phyloP scores from a whole-genome alignment of 2,329 filamentous ascomycete genomes.

The Hirsutella rhossiliensis region DNA sequence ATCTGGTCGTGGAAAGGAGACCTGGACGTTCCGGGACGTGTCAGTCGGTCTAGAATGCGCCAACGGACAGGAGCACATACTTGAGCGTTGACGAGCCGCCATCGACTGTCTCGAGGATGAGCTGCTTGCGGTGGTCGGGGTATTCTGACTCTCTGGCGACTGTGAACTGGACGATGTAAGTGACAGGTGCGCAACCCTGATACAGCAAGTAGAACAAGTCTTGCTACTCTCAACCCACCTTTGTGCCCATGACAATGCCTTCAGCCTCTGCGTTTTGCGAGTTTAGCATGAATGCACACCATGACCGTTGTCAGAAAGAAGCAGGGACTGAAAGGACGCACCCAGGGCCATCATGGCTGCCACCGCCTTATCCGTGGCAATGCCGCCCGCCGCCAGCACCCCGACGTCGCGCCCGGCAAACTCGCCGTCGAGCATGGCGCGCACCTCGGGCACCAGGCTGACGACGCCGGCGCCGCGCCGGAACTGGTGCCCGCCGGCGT shows the following conservation, averaged over 20 bases:
- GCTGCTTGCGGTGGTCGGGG: slow-evolving; percentile 25
- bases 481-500: slow-evolving; percentile 54
- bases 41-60: neutral
- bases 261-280: slow-evolving; percentile 24
- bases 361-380: slow-evolving; percentile 41
- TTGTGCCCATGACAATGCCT: slow-evolving; percentile 31
- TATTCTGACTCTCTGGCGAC: slow-evolving; percentile 30
- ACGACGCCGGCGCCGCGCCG: slow-evolving; percentile 40
- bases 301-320: neutral
- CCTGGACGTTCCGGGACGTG: slow-evolving; percentile 7
- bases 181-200: neutral
- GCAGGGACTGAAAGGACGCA: slow-evolving; percentile 12
- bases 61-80: slow-evolving; percentile 11
- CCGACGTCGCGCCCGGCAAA: slow-evolving; percentile 20
- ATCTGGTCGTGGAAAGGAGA: slow-evolving; percentile 31
- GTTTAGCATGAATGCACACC: slow-evolving; percentile 2
- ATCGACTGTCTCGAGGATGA: slow-evolving; percentile 27
- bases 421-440: slow-evolving; percentile 28
- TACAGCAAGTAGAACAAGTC: neutral
- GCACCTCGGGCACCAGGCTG: slow-evolving; percentile 44
- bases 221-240: slow-evolving; percentile 13
- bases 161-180: slow-evolving; percentile 23
- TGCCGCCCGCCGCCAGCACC: slow-evolving; percentile 47
- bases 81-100: slow-evolving; percentile 34
- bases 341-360: slow-evolving; percentile 44